Conservation (phyloP, 2,329 filamentous ascomycete genomes). For the Alternaria sp. region DNA sequence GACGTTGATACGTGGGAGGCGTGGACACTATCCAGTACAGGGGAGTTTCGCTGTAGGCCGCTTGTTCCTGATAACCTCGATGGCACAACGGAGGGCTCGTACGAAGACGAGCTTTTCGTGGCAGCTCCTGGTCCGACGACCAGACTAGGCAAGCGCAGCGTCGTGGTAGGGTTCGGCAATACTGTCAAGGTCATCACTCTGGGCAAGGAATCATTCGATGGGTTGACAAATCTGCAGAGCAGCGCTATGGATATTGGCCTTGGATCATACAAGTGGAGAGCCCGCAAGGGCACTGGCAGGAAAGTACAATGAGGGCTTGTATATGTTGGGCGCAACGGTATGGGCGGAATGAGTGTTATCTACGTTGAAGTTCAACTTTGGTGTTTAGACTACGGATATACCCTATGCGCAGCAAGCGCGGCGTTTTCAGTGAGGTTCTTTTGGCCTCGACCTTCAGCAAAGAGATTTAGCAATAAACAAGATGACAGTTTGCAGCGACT, state of each 20-base stretch:
- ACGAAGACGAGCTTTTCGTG: slow-evolving; percentile 66
- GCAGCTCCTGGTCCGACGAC: slow-evolving; percentile 71
- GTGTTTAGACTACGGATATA: slow-evolving; percentile 17
- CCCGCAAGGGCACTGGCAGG: slow-evolving; percentile 19
- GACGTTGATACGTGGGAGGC: slow-evolving; percentile 60
- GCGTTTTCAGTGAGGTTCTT: slow-evolving; percentile 9
- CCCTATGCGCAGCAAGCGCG: slow-evolving; percentile 15
- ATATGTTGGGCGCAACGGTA: background rate
- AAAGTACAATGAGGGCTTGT: slow-evolving; percentile 22
- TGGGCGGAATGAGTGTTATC: background rate
- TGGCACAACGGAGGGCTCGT: slow-evolving; percentile 16
- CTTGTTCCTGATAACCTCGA: slow-evolving; percentile 37
- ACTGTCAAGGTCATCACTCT: slow-evolving; percentile 74
- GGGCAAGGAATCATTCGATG: slow-evolving; percentile 70
- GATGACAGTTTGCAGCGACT: background rate
- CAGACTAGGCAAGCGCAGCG: slow-evolving; percentile 68
- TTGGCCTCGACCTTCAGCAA: background rate
- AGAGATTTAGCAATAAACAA: background rate
- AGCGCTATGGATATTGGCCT: slow-evolving; percentile 18
- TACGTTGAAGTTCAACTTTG: slow-evolving; percentile 4
- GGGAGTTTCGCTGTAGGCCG: slow-evolving; percentile 54
- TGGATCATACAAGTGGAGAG: slow-evolving; percentile 21
- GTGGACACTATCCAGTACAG: slow-evolving; percentile 60
- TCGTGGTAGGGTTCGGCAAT: slow-evolving; percentile 77
- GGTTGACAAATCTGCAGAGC: slow-evolving; percentile 17